Base-by-base conservation (phyloP, 2,329 filamentous ascomycete species). In the Bipolaris gigantea region DNA sequence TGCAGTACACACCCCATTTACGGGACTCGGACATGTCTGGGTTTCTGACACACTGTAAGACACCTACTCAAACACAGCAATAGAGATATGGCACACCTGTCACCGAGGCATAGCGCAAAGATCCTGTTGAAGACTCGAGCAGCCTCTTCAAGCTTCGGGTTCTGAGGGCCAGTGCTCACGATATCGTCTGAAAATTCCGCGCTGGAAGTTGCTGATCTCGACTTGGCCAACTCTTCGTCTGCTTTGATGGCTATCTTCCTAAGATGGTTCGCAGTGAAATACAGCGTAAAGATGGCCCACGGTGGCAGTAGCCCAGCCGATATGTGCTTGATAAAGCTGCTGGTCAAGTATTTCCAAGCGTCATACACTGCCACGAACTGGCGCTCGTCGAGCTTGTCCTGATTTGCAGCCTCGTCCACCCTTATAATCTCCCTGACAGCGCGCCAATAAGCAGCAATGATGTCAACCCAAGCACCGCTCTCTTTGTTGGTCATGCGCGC, bases 1-100 rank as follows among this genome's bases (percentile, higher is more conserved):
- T 88, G 73, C 92, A 92, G 78, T 99, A 99, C 43, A 96, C 89
- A 6, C 91, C 95, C 94, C 94, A 99, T 83, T 97, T 99, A 50
- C 94, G 86, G 8, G 93, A 97, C 66, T 96, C 89, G 21, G 52
- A 58, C 68, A 92, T 86, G 40, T 97, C 79, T 13, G 89, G 86
- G 56, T 89, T 89, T 75, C 90, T 93, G 66, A 49, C 50, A 27
- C 18, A 36, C 50, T 49, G 57, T 71, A 56, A 69, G 63, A 62
- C 58, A 40, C 48, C 44, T 15, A 30, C 55, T 16, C 40, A 13
- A 49, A 19, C 38, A 45, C 3, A 18, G 4, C 30, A 50, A 67
- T 30, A 33, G 38, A 43, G 3, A 16, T 63, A 73, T 55, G 42
- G 54, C 66, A 48, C 51, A 95, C 90, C 92, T 88, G 73, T 99